These are phyloP conservation scores for Kwoniella sp. DNA, from an alignment of 768 basidiomycete genomes.

Conservation along the genomic window DNA sequence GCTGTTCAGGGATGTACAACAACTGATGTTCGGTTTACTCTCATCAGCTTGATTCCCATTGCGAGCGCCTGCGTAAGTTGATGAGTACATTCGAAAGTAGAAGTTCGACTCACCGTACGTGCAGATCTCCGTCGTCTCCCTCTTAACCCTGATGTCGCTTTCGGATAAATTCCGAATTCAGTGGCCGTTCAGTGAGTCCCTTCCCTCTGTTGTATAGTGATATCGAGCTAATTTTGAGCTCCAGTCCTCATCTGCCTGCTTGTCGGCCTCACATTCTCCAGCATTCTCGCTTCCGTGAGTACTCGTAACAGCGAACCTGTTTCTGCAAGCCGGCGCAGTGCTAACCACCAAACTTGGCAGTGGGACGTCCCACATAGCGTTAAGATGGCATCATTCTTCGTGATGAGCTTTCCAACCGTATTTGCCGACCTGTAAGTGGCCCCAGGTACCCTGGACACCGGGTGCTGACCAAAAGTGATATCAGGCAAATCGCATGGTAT, in stretches of 20 bases:
- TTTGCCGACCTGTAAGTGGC: conserved; percentile 10
- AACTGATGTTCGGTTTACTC: too few relatives aligned
- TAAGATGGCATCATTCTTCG: conserved; percentile 14
- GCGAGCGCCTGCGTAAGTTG: not conserved
- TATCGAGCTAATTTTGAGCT: not conserved
- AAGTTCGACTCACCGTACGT: not conserved
- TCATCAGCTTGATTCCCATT: not conserved
- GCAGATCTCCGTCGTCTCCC: conserved; percentile 18
- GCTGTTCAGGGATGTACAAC: too few relatives aligned
- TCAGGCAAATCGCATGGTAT: conserved; percentile 15
- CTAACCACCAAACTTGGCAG: not conserved
- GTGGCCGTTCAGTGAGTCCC: conserved; percentile 18
- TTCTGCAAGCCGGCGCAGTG: not conserved
- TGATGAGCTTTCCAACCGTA: conserved; percentile 6
- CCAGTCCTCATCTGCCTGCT: conserved; percentile 2
- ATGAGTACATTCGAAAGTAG: not conserved
- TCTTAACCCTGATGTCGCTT: conserved; percentile 9
- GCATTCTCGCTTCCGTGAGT: conserved; percentile 13
- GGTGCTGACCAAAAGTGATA: not conserved
- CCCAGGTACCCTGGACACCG: not conserved
- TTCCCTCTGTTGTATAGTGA: not conserved
- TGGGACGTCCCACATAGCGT: conserved; percentile 16
- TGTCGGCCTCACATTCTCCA: conserved; percentile 8
- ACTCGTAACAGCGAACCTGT: not conserved
- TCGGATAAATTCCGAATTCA: conserved; percentile 13